phyloP scores from a whole-genome alignment of 306 rosid genomes.

The Glycine latifolia region DNA sequence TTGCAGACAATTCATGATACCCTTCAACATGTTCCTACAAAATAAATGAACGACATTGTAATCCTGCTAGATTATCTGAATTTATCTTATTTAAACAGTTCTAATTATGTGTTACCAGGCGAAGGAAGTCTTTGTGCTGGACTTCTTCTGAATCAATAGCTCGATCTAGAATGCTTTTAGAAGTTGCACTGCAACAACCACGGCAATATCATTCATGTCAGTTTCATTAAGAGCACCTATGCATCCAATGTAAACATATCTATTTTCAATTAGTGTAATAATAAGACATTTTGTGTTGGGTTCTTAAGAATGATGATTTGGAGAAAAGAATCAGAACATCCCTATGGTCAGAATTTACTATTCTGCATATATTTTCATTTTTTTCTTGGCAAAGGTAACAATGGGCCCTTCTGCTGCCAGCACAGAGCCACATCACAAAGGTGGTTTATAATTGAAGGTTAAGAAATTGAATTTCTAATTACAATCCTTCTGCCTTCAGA shows the following conservation, averaged over 20 bases:
- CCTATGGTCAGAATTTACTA: not conserved
- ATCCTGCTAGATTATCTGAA: slow-evolving; percentile 14
- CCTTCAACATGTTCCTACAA: slow-evolving; percentile 91
- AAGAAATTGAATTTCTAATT: not conserved
- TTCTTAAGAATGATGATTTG: slow-evolving; percentile 16
- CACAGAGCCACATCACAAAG: not conserved
- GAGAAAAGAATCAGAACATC: not conserved
- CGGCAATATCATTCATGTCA: slow-evolving; percentile 44
- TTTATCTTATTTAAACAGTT: not conserved
- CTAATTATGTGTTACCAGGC: slow-evolving; percentile 36
- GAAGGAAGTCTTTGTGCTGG: slow-evolving; percentile 61
- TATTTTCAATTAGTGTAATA: not conserved
- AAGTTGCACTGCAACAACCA: slow-evolving; percentile 71
- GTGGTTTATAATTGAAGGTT: not conserved
- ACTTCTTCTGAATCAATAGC: slow-evolving; percentile 88
- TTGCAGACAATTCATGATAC: slow-evolving; percentile 85
- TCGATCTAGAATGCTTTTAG: slow-evolving; percentile 89
- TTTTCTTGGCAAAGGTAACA: not conserved
- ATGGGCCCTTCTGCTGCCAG: not conserved
- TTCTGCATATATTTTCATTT: not conserved
- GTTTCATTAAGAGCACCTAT: slow-evolving; percentile 38
- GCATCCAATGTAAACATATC: slow-evolving; percentile 16
- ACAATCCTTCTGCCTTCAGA: not conserved
- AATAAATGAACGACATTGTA: slow-evolving; percentile 40
- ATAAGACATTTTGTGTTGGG: not conserved